Base-by-base conservation (phyloP, 441 rosid genomes). In the Mallotus japonicus region DNA sequence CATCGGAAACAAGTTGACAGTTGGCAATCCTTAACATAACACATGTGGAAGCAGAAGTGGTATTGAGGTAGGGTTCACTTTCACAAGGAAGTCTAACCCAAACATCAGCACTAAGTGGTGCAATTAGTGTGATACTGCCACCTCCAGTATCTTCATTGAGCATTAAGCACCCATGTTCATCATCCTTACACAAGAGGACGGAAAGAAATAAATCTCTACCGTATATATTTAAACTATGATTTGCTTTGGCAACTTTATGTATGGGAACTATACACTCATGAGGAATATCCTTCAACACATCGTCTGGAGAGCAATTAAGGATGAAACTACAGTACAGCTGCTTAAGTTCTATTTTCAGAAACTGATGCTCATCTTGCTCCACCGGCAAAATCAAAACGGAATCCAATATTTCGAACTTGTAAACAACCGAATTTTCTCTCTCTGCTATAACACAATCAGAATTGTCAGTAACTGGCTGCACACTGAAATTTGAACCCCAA, bases 81-180 rank as follows among this genome's bases (percentile, higher is more conserved):
- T 86, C 85, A 77, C 81, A 77, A 56, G 98, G 96, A 78, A 95
- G 82, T 82, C 90, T 85, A 71, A 91, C 83, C 99, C 99, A 90
- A 32, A 87, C 78, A 75, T 93, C 95, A 65, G 88, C 96, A 84
- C 78, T 79, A 44, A 87, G 72, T 11, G 88, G 87, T 54, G 84
- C 74, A 74, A 89, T 83, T 72, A 95, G 81, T 59, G 81, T 59
- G 77, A 81, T 73, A 65, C 69, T 83, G 76, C 76, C 69, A 63
- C 77, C 69, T 49, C 62, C 73, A 22, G 78, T 65, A 58, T 79
- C 82, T 73, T 78, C 73, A 76, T 82, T 79, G 77, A 75, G 62
- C 42, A 72, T 66, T 54, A 81, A 65, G 72, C 69, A 65, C 59
- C 76, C 80, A 75, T 53, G 64, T 75, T 76, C 79, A 78, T 85